Evolutionary conservation across 139 green algal genomes (phyloP), one percentile per base, ranked within the genome.

Genomic region (Auxenochlorella protothecoides): DNA sequence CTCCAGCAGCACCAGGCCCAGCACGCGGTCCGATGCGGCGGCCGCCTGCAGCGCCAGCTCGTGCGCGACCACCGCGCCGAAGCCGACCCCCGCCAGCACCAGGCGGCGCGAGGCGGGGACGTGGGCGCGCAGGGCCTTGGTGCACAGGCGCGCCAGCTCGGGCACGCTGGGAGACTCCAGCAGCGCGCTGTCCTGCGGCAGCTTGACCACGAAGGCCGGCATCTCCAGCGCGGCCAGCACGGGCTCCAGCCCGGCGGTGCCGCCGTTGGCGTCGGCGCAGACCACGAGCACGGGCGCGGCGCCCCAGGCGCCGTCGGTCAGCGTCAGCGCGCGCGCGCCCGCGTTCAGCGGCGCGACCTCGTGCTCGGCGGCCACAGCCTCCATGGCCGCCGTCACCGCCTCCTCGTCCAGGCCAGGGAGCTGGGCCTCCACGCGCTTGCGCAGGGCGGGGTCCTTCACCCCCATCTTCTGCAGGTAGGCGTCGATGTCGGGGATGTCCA

Each of bases 391-490:
- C 15, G 53, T 63, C 12, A 78, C 67, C 12, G 51, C 44, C 61
- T 74, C 52, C 59, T 55, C 63, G 61, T 55, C 65, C 15, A 60
- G 74, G 71, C 72, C 75, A 5, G 84, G 82, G 52, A 86, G 68
- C 2, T 68, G 16, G 15, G 63, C 63, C 15, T 83, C 80, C 59
- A 90, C 74, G 27, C 76, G 70, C 59, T 51, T 65, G 62, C 79
- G 78, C n/a, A 84, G 63, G 54, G 64, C 73, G 6, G 70, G 68
- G 68, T 85, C 79, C 53, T 75, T 79, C 4, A 96, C 86, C 0
- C 90, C 90, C 90, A 96, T 96, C 67, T 87, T 76, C 57, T 83
- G 62, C 65, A 96, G 78, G 73, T 96, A 95, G 55, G 76, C 77
- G 52, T 90, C 81, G 55, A 96, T 79, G 12, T 91, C 84, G 55